These are phyloP conservation scores for Saprolegnia parasitica DNA, from an alignment of 352 stramenopile genomes.

Conservation along the genomic window DNA sequence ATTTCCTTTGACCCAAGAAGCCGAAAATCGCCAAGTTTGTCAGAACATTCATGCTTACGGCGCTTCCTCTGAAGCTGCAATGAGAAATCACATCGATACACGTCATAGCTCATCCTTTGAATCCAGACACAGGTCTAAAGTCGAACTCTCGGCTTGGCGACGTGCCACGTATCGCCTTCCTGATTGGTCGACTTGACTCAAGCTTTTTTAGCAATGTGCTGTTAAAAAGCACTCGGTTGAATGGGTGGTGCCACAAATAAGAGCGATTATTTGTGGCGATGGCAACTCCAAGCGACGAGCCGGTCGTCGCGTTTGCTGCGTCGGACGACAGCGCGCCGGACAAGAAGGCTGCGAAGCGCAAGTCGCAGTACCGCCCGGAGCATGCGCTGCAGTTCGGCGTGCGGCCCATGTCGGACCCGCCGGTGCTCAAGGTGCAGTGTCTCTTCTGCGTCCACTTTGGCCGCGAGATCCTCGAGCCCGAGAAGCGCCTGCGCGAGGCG, in stretches of 20 bases:
- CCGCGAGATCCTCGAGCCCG: slow-evolving; percentile 18
- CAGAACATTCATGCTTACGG: no score
- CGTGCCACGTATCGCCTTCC: background rate
- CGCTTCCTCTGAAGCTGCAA: no score
- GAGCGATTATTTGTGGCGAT: slow-evolving; percentile 16
- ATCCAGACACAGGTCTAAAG: background rate
- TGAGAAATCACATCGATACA: background rate
- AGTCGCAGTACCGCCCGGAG: slow-evolving; percentile 12
- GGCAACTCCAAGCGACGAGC: background rate
- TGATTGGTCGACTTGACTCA: background rate
- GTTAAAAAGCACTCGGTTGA: background rate
- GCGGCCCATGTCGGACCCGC: slow-evolving; percentile 9
- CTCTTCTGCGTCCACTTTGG: slow-evolving; percentile 29
- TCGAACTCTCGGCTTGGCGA: background rate
- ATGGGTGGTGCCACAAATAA: slow-evolving; percentile 7
- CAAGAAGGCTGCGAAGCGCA: slow-evolving; percentile 19
- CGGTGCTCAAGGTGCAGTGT: slow-evolving; percentile 27
- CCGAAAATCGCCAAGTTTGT: no score
- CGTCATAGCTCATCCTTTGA: background rate
- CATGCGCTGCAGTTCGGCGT: slow-evolving; percentile 26
- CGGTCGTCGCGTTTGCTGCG: background rate
- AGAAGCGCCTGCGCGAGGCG: slow-evolving; percentile 18
- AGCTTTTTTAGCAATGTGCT: background rate
- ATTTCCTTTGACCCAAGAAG: no score
- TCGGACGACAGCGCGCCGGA: background rate